phyloP scores from a whole-genome alignment of 805 yeast genomes.

The Candida succiphila region DNA sequence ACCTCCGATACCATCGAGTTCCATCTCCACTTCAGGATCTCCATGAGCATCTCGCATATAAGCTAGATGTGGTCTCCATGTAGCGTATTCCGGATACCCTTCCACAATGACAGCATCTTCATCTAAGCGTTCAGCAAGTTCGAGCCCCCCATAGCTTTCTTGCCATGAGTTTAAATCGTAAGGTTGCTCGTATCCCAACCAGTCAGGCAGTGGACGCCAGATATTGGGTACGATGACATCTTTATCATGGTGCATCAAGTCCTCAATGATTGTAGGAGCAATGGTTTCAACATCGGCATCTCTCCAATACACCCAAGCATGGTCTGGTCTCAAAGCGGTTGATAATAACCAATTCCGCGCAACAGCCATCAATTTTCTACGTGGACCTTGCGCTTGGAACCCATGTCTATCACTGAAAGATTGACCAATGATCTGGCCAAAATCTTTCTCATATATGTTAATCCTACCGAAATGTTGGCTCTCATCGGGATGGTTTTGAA shows the following conservation, averaged over 20 bases:
- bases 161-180: conserved; percentile 78
- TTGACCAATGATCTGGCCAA: conserved; percentile 87
- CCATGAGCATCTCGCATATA: conserved; percentile 89
- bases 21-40: conserved; percentile 86
- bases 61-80: conserved; percentile 95
- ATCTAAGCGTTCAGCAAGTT: conserved; percentile 61
- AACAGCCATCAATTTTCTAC: conserved; percentile 87
- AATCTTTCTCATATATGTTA: conserved; percentile 81
- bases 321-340: conserved; percentile 79
- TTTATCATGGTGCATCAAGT: conserved; percentile 77
- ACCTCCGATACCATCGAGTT: conserved; percentile 93
- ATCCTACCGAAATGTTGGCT: conserved; percentile 64
- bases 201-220: conserved; percentile 80
- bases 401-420: conserved; percentile 88
- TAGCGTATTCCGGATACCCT: conserved; percentile 91
- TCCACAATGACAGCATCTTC: conserved; percentile 95
- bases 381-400: conserved; percentile 87
- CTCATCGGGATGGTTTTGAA: conserved; percentile 57
- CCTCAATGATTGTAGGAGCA: conserved; percentile 77
- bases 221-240: conserved; percentile 91
- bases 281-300: conserved; percentile 89
- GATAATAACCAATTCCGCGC: conserved; percentile 89
- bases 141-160: conserved; percentile 68
- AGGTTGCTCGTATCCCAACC: conserved; percentile 74
- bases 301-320: conserved; percentile 93